Evolutionary conservation across 352 stramenopile genomes (phyloP), one percentile per base, ranked within the genome.

Genomic region (Pseudoperonospora humuli): DNA sequence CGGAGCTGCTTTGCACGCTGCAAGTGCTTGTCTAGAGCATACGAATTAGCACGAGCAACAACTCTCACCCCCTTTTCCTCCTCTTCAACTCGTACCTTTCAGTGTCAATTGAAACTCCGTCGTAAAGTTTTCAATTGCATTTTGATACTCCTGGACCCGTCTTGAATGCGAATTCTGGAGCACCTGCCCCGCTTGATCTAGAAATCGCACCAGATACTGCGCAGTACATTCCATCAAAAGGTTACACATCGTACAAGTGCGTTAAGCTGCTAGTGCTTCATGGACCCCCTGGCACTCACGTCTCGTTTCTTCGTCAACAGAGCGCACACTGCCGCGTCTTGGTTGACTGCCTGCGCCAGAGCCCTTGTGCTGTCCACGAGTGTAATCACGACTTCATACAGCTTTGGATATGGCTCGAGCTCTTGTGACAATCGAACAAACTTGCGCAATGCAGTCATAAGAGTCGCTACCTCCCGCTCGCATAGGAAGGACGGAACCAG

Each of bases 161-260:
- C 47, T 49, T 7, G 65, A 60, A 29, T 71, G 54, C 7, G 67
- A 73, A 13, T 61, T 64, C 14, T 68, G 45, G 14, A 81, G 23
- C n/a, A 83, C 38, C 25, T 61, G 40, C 17, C 41, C 28, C 7
- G 55, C 51, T 7, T 82, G 59, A 0, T 70, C 55, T 40, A 81
- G 33, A 20, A 83, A 59, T 6, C 43, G 54, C 0, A 31, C 54
- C 29, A 57, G 38, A 38, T 48, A 35, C 50, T 50, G 29, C n/a
- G n/a, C 37, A 35, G 15, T 15, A 41, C 8, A 31, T 17, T 8
- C 24, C 32, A 23, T 14, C 26, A 6, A 5, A 4, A 2, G 1
- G 26, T 31, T 3, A 31, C 9, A 31, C 5, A 9, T 1, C 13
- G 1, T 33, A 36, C n/a, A 46, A 39, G n/a, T 3, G 9, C 15